A percentile compares a stretch with the other conserved stretches of the same genome.
These are phyloP conservation scores for Phaffia tasmanica DNA, from an alignment of 768 basidiomycete genomes.

Conservation along the genomic window DNA sequence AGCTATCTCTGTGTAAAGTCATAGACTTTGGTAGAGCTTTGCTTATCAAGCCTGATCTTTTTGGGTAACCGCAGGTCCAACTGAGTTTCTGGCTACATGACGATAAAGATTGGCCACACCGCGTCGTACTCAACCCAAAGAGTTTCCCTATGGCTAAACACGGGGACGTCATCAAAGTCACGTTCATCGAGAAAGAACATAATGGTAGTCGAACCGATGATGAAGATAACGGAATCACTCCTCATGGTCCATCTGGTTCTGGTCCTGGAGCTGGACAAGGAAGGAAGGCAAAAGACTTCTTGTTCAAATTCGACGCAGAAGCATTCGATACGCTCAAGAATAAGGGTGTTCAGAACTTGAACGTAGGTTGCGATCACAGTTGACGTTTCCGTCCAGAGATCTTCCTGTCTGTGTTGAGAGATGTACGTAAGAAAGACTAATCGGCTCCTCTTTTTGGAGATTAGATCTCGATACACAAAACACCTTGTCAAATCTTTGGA, in stretches of 20 bases:
- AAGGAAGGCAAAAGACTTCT: not conserved
- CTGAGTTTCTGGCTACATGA: slow-evolving; percentile 8
- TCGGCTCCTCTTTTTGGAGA: not conserved
- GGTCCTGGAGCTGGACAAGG: not conserved
- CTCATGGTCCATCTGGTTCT: not conserved
- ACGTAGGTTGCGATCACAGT: not conserved
- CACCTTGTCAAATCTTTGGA: too few relatives aligned
- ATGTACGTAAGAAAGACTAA: not conserved
- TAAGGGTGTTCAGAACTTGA: not conserved
- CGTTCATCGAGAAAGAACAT: not conserved
- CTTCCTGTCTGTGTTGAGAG: not conserved
- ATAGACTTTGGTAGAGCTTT: too few relatives aligned
- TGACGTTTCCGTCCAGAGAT: not conserved
- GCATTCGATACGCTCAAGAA: slow-evolving; percentile 13
- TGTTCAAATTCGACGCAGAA: slow-evolving; percentile 7
- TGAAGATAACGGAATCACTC: not conserved
- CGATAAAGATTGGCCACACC: slow-evolving; percentile 6
- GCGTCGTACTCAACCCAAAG: slow-evolving; percentile 21
- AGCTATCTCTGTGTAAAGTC: too few relatives aligned
- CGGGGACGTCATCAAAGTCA: slow-evolving; percentile 16
- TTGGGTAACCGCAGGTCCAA: not conserved
- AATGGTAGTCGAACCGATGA: not conserved
- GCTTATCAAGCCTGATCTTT: too few relatives aligned
- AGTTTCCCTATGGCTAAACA: slow-evolving; percentile 15
- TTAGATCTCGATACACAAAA: too few relatives aligned